Percentiles rank a stretch among this genome's conserved stretches.
These are phyloP conservation scores for Glomus cerebriforme DNA, from an alignment of 192 early-diverging fungal species.

Conservation along the genomic window DNA sequence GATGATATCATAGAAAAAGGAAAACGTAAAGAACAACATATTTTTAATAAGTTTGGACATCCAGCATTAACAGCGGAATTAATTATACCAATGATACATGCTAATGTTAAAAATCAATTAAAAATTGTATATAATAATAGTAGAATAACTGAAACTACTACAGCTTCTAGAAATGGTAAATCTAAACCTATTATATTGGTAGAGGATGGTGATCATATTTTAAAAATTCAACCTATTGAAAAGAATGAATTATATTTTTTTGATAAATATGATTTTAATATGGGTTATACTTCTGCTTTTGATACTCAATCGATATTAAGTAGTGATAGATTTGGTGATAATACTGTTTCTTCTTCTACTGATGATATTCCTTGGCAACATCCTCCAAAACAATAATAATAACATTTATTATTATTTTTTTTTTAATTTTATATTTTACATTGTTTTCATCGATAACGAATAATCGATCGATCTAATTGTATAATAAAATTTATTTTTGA, in stretches of 20 bases:
- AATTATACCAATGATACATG: conserved; percentile 68
- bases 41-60: conserved; percentile 60
- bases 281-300: background rate
- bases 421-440: no score
- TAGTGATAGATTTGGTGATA: background rate
- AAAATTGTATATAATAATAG: conserved; percentile 55
- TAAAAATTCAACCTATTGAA: conserved; percentile 40
- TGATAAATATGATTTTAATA: background rate
- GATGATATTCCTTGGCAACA: no score
- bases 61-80: conserved; percentile 64
- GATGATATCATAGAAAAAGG: conserved; percentile 10
- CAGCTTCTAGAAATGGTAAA: conserved; percentile 33
- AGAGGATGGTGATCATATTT: background rate
- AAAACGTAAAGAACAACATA: conserved; percentile 34
- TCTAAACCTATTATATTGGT: conserved; percentile 35
- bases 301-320: background rate
- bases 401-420: no score
- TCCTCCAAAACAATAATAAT: no score
- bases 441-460: no score
- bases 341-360: background rate
- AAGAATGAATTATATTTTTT: conserved; percentile 33
- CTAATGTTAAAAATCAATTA: conserved; percentile 62
- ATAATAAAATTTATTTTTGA: no score
- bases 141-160: conserved; percentile 22
- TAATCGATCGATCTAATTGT: no score